phyloP scores from a whole-genome alignment of 1,284 basidiomycete genomes.

The Irpex rosettiformis region DNA sequence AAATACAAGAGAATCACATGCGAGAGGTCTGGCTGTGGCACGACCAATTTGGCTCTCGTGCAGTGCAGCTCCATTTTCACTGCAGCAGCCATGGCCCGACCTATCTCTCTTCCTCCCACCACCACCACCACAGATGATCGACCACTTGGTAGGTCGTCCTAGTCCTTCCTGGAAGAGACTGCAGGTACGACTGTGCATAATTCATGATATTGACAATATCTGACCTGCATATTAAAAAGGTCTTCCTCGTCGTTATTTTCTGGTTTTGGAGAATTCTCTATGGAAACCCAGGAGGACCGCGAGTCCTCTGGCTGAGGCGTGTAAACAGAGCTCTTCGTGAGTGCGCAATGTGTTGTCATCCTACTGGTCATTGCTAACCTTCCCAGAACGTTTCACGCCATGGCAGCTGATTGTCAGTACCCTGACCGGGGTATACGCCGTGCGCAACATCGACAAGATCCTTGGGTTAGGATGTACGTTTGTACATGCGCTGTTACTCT shows the following conservation, averaged over 20 bases:
- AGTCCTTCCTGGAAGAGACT: conserved; percentile 36
- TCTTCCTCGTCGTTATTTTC: conserved; percentile 85
- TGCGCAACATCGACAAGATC: conserved; percentile 86
- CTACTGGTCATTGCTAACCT: background rate
- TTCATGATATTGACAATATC: conserved; percentile 6
- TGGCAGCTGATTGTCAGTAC: conserved; percentile 92
- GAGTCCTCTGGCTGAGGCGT: conserved; percentile 57
- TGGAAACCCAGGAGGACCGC: conserved; percentile 67
- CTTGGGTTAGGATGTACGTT: conserved; percentile 77
- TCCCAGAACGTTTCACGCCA: conserved; percentile 80
- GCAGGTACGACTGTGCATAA: conserved; percentile 24
- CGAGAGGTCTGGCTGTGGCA: background rate
- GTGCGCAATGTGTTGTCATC: background rate
- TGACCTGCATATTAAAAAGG: conserved; percentile 43
- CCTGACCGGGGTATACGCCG: conserved; percentile 81
- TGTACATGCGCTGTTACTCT: background rate
- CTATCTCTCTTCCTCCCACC: conserved; percentile 7
- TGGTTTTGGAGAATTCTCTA: conserved; percentile 80
- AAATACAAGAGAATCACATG: background rate
- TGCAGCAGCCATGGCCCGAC: background rate
- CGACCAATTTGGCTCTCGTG: background rate
- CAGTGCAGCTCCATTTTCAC: background rate
- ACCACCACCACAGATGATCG: conserved; percentile 30
- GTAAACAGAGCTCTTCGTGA: conserved; percentile 62
- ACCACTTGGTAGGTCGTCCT: conserved; percentile 35